Evolutionary conservation across 2,329 filamentous ascomycete genomes (phyloP), one percentile per base, ranked within the genome.

Genomic region (Allantophomopsis lycopodina): DNA sequence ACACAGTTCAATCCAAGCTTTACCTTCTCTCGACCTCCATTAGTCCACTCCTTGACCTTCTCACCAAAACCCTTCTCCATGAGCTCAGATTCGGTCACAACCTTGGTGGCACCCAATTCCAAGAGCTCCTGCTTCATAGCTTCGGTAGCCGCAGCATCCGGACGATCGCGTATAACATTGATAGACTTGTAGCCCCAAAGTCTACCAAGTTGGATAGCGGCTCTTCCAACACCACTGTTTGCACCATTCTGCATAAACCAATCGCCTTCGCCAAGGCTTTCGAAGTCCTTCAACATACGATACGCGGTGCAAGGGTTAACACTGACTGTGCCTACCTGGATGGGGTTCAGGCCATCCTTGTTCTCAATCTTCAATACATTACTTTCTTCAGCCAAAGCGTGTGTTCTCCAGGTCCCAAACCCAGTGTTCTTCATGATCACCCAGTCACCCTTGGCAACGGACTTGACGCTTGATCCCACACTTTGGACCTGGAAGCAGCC

Each of bases 231-330:
- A 10, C 87, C 91, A 33, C 79, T 86, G 61, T 98, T 98, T 32
- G 89, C 91, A 7, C 89, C 91, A 57, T 98, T 98, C 62, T 98
- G 91, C 36, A 98, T 78, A 55, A 95, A 85, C 88, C 89, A 98
- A 41, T 93, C 81, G 40, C 88, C 83, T n/a, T 76, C 73, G 40
- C 70, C 55, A 54, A 79, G 60, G 4, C 65, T 55, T 4, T 63
- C 76, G 54, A 89, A 95, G 56, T 89, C 83, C 41, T 78, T 76
- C 42, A 98, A 71, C 79, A 98, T 93, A 40, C 88, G 76, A 62
- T 94, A 96, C 2, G 91, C 91, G 1, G 87, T 94, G 59, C 85
- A 88, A 2, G 91, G 91, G 59, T 98, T 98, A 33, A 98, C 83
- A 46, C 75, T 80, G 30, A 94, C 83, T 0, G 87, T 96, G 4